Evolutionary conservation across 2,329 filamentous ascomycete genomes (phyloP).

Genomic region (Exophiala oligosperma): DNA sequence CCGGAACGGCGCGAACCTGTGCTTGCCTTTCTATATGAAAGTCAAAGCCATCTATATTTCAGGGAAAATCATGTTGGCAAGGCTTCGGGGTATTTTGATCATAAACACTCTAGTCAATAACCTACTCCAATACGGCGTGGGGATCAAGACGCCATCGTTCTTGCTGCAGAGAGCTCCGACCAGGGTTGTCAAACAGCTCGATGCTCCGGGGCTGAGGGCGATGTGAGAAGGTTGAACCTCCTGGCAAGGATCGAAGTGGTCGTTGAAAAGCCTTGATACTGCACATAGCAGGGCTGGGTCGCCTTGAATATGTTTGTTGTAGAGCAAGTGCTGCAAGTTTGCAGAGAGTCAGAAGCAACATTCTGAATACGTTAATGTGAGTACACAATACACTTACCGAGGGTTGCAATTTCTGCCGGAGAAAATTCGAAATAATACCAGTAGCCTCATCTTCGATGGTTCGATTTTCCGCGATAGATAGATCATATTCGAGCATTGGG

Average conservation of each 20-base stretch:
- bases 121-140: conserved; percentile 28
- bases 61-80: no score
- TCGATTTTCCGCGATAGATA: no score
- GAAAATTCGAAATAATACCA: no score
- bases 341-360: no score
- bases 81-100: neutral
- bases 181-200: conserved; percentile 21
- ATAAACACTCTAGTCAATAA: neutral
- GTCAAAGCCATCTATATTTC: conserved; percentile 1
- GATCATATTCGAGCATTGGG: no score
- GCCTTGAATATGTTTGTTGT: neutral
- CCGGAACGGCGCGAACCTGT: neutral
- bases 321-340: neutral
- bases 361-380: no score
- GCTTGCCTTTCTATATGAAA: neutral
- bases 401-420: no score
- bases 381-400: no score
- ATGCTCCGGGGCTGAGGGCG: conserved; percentile 17
- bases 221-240: conserved; percentile 17
- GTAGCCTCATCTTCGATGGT: no score
- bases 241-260: conserved; percentile 18
- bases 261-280: conserved; percentile 21
- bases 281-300: neutral
- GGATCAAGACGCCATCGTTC: conserved; percentile 23
- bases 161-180: conserved; percentile 22